These are phyloP conservation scores for Mucor ambiguus DNA, from an alignment of 371 early-diverging fungal species.

Conservation along the genomic window DNA sequence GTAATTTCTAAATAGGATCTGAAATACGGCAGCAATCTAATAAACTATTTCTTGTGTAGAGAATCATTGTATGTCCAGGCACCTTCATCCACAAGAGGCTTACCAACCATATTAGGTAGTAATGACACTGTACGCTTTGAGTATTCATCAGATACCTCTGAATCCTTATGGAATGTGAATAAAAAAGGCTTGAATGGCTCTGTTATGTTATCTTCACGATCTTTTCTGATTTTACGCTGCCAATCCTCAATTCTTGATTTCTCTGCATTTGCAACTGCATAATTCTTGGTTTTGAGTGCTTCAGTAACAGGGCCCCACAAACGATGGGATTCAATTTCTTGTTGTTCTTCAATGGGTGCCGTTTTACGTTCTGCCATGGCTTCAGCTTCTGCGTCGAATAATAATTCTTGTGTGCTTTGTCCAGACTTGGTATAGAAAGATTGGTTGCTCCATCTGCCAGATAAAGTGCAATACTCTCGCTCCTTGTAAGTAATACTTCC, in stretches of 20 bases:
- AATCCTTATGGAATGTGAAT: slow-evolving; percentile 56
- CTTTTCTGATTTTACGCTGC: slow-evolving; percentile 66
- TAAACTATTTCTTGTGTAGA: slow-evolving; percentile 23
- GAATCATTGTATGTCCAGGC: slow-evolving; percentile 49
- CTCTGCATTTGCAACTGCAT: slow-evolving; percentile 61
- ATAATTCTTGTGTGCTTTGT: slow-evolving; percentile 28
- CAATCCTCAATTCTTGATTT: slow-evolving; percentile 75
- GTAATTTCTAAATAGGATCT: too few relatives aligned
- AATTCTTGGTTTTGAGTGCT: slow-evolving; percentile 69
- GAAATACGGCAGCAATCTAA: neutral
- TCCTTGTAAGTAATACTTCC: slow-evolving; percentile 28
- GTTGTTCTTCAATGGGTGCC: slow-evolving; percentile 62
- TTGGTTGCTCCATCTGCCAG: slow-evolving; percentile 67
- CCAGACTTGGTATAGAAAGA: slow-evolving; percentile 39
- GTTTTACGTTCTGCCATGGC: slow-evolving; percentile 56
- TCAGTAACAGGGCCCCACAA: slow-evolving; percentile 72
- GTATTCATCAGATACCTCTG: slow-evolving; percentile 11
- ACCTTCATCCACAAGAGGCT: slow-evolving; percentile 37
- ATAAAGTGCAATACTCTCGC: slow-evolving; percentile 34
- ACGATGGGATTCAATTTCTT: slow-evolving; percentile 67
- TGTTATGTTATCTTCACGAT: slow-evolving; percentile 50
- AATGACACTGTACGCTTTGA: slow-evolving; percentile 13
- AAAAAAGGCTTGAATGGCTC: slow-evolving; percentile 44
- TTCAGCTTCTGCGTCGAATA: slow-evolving; percentile 67
- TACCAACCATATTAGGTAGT: slow-evolving; percentile 17